A percentile compares a stretch with the other conserved stretches of the same genome.
Evolutionary conservation across 495 filamentous ascomycete species (phyloP).

Genomic region (Aspergillus taichungensis): DNA sequence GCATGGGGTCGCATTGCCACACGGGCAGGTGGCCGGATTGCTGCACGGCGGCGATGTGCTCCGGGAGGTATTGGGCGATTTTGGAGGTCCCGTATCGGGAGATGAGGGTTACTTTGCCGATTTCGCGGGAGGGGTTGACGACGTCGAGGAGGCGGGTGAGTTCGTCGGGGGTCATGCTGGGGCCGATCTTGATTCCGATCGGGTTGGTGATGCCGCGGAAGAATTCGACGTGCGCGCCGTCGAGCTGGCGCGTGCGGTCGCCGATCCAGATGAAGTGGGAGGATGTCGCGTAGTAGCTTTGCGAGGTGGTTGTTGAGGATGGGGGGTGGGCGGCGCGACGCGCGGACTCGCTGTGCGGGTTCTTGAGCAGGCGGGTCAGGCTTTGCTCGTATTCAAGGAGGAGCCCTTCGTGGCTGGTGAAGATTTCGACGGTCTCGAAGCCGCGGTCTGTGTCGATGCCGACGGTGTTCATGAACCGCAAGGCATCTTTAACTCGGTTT

Average conservation of each 20-base stretch:
- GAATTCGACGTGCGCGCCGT: slow-evolving; percentile 92
- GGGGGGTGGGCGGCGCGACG: neutral
- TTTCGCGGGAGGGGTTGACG: slow-evolving; percentile 71
- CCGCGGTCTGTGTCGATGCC: slow-evolving; percentile 79
- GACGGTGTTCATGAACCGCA: slow-evolving; percentile 92
- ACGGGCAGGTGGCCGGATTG: slow-evolving; percentile 66
- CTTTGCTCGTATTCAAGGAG: slow-evolving; percentile 90
- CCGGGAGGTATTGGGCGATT: slow-evolving; percentile 60
- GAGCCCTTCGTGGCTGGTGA: slow-evolving; percentile 89
- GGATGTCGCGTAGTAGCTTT: slow-evolving; percentile 76
- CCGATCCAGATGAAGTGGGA: slow-evolving; percentile 98
- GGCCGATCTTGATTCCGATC: slow-evolving; percentile 91
- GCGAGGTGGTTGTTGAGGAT: slow-evolving; percentile 6
- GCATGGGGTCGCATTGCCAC: slow-evolving; percentile 99
- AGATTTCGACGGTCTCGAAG: slow-evolving; percentile 90
- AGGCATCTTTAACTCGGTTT: slow-evolving; percentile 74
- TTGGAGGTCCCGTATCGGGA: slow-evolving; percentile 81
- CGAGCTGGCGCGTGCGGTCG: slow-evolving; percentile 85
- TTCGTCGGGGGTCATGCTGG: slow-evolving; percentile 65
- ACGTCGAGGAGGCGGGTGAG: slow-evolving; percentile 68
- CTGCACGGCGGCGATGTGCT: slow-evolving; percentile 81
- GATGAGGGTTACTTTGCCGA: slow-evolving; percentile 91
- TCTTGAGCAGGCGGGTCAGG: slow-evolving; percentile 65
- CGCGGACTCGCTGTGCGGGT: slow-evolving; percentile 36
- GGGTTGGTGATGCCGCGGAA: slow-evolving; percentile 95